Evolutionary conservation across 1,284 basidiomycete species (phyloP).

Genomic region (Sanghuangporus weigelae): DNA sequence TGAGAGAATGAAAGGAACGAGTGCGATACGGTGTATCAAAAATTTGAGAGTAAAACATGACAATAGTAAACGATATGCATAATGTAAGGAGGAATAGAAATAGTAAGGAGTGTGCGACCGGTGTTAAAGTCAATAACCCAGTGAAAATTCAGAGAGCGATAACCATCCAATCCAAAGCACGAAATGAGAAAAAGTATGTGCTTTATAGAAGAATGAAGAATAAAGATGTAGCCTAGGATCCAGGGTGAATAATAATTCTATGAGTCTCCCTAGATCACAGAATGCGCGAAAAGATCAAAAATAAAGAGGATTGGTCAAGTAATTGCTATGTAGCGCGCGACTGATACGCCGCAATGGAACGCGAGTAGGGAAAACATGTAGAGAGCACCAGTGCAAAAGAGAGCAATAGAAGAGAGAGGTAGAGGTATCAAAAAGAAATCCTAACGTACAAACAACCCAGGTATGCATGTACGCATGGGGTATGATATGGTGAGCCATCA

Average conservation of each 20-base stretch:
- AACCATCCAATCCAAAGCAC: background rate
- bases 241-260: background rate
- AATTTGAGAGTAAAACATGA: background rate
- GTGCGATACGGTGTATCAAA: background rate
- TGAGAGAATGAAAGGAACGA: no score
- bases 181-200: background rate
- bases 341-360: no score
- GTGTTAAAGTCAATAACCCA: background rate
- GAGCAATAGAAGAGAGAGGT: background rate
- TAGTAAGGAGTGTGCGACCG: background rate
- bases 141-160: background rate
- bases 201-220: background rate
- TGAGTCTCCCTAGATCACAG: background rate
- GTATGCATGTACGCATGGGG: background rate
- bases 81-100: background rate
- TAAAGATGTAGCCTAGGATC: background rate
- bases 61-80: background rate
- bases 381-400: background rate
- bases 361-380: background rate
- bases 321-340: no score
- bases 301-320: background rate
- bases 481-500: no score
- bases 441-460: background rate
- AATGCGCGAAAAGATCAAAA: background rate
- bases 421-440: background rate